phyloP scores from a whole-genome alignment of 2,329 filamentous ascomycete species.

The Fusarium sambucinum region DNA sequence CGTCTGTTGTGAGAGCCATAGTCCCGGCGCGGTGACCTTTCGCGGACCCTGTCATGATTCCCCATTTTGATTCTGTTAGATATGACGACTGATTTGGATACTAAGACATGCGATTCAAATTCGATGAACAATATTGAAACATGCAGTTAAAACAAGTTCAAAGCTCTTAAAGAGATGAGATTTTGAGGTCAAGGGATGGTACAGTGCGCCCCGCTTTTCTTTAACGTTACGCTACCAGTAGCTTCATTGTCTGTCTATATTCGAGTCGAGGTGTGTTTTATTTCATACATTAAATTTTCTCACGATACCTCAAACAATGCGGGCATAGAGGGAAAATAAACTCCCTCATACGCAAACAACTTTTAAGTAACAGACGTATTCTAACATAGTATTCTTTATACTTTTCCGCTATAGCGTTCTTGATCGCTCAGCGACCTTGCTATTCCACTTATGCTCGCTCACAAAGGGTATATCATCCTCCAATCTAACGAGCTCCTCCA shows the following conservation, averaged over 20 bases:
- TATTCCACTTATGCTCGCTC: neutral
- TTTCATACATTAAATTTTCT: neutral
- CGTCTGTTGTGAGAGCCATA: constrained; percentile 34
- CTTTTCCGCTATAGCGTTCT: neutral
- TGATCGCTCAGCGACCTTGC: constrained; percentile 4
- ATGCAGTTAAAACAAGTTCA: constrained; percentile 17
- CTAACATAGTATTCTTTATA: neutral
- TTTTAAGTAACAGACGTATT: neutral
- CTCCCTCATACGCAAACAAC: neutral
- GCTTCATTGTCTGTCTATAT: neutral
- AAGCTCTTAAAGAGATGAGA: constrained; percentile 27
- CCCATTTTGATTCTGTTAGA: constrained; percentile 28
- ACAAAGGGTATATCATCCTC: constrained; percentile 40
- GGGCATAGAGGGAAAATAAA: neutral
- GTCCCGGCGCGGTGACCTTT: constrained; percentile 43
- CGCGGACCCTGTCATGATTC: constrained; percentile 20
- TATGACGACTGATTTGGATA: neutral
- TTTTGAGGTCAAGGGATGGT: constrained; percentile 37
- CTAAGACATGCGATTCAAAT: neutral
- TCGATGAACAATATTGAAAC: constrained; percentile 4
- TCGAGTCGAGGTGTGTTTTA: neutral
- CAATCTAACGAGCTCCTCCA: constrained; percentile 2
- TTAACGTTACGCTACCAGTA: neutral
- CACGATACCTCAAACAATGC: neutral
- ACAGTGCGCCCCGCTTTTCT: constrained; percentile 47